Percentiles rank a stretch among this genome's conserved stretches.
These are phyloP conservation scores for Lachancea fermentati DNA, from an alignment of 805 yeast species.

Conservation along the genomic window DNA sequence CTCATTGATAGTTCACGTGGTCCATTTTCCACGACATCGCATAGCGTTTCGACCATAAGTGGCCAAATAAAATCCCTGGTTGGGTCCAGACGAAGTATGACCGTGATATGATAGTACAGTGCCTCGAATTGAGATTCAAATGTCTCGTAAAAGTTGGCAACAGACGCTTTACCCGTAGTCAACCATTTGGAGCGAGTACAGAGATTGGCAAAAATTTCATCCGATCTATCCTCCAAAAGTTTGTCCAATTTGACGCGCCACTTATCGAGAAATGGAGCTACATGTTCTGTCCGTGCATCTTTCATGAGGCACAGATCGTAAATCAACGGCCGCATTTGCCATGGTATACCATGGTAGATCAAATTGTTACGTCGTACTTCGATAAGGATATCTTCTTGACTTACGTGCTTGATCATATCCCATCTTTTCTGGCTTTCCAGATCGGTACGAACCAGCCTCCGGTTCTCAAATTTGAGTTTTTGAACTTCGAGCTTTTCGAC, in stretches of 20 bases:
- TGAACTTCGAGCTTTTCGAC: conserved; percentile 10
- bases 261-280: neutral
- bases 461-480: conserved; percentile 13
- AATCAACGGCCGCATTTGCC: conserved; percentile 11
- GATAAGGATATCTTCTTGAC: conserved; percentile 9
- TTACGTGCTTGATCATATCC: conserved; percentile 8
- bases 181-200: conserved; percentile 3
- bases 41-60: conserved; percentile 8
- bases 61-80: conserved; percentile 14
- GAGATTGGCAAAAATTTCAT: neutral
- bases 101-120: conserved; percentile 14
- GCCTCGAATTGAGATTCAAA: conserved; percentile 2
- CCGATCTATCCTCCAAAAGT: neutral
- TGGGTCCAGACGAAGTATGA: conserved; percentile 10
- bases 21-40: conserved; percentile 7
- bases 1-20: conserved; percentile 6
- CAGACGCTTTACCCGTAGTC: neutral
- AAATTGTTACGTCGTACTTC: conserved; percentile 11
- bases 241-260: neutral
- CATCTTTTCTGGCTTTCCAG: conserved; percentile 9
- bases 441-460: conserved; percentile 11
- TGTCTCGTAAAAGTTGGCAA: neutral
- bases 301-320: conserved; percentile 12
- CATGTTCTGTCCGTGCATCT: neutral
- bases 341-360: conserved; percentile 17